Percentiles rank a stretch among this genome's conserved stretches.
Conservation (phyloP, 495 filamentous ascomycete genomes). For the Astrothelium macrocarpum region DNA sequence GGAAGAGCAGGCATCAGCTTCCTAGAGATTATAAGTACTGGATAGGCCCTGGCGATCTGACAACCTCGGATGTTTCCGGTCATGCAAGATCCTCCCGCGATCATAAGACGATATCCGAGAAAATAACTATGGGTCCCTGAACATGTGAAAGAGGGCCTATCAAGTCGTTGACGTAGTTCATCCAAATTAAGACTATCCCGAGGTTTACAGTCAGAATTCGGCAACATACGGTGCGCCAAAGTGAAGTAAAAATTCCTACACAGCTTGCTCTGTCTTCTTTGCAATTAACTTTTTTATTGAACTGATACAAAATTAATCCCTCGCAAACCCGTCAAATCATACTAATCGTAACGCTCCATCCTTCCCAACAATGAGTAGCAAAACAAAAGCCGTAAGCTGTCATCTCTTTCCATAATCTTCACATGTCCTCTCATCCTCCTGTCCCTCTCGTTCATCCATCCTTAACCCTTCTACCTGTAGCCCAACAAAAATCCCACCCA, state of each 20-base stretch:
- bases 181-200: background rate
- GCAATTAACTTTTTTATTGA: background rate
- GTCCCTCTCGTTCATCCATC: background rate
- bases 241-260: background rate
- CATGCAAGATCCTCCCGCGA: background rate
- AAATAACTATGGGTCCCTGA: background rate
- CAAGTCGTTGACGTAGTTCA: conserved; percentile 2
- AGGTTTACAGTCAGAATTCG: background rate
- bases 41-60: background rate
- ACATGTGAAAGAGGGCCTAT: background rate
- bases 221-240: background rate
- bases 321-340: too few relatives aligned
- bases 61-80: background rate
- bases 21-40: background rate
- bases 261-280: background rate
- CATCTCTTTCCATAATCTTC: too few relatives aligned
- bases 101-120: background rate
- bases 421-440: background rate
- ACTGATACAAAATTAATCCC: too few relatives aligned
- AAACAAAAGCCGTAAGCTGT: too few relatives aligned
- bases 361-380: too few relatives aligned
- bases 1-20: too few relatives aligned
- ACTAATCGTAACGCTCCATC: too few relatives aligned
- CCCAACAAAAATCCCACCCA: background rate
- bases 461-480: background rate